Evolutionary conservation across 306 rosid genomes (phyloP).

Genomic region (Begonia loranthoides): DNA sequence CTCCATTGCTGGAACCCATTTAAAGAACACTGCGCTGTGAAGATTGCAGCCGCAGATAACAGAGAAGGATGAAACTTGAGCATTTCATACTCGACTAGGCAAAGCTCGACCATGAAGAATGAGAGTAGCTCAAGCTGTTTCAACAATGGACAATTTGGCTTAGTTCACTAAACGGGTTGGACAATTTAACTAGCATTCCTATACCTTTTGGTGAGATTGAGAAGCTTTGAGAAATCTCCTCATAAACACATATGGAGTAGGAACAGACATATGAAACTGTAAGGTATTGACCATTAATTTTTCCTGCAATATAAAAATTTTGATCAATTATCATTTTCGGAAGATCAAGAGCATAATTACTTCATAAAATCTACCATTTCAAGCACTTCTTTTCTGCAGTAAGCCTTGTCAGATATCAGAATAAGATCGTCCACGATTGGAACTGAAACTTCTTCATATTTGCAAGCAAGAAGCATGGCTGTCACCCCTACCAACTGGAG

Average conservation of each 20-base stretch:
- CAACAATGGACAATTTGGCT: conserved; percentile 7
- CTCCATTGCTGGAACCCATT: conserved; percentile 57
- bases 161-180: neutral
- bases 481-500: conserved; percentile 58
- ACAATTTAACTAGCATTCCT: neutral
- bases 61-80: conserved; percentile 61
- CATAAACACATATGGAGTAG: conserved; percentile 46
- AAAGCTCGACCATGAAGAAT: conserved; percentile 69
- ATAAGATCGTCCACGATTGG: conserved; percentile 47
- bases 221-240: conserved; percentile 49
- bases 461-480: conserved; percentile 46
- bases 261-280: conserved; percentile 45
- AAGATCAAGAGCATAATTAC: neutral
- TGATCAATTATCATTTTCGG: neutral
- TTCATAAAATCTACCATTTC: conserved; percentile 21
- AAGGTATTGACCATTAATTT: conserved; percentile 35
- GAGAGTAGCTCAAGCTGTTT: conserved; percentile 60
- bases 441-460: conserved; percentile 53
- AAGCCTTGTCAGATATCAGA: conserved; percentile 48
- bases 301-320: conserved; percentile 19
- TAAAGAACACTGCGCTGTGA: conserved; percentile 54
- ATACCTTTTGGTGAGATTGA: conserved; percentile 30
- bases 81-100: conserved; percentile 66
- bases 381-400: conserved; percentile 30
- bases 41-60: conserved; percentile 77